Conservation (phyloP, 2,329 filamentous ascomycete genomes). For the Didymellaceae sp. region DNA sequence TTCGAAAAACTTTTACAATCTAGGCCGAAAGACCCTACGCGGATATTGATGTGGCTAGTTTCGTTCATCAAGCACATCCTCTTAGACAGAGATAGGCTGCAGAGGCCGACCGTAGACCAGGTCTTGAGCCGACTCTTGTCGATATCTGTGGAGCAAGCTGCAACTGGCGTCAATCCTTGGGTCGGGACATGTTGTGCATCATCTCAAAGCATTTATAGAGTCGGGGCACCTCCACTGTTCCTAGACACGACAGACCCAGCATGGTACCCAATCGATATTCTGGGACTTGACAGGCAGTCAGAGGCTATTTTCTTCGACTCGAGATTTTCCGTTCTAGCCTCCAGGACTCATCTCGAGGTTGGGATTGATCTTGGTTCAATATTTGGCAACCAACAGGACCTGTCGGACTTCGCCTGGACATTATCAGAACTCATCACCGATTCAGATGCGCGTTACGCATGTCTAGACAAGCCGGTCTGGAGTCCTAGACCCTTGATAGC, state of each 20-base stretch:
- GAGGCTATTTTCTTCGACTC: not conserved
- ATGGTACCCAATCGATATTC: too few species aligned
- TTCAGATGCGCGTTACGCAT: too few species aligned
- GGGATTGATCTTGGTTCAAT: not conserved
- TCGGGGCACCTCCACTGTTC: too few species aligned
- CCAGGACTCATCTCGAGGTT: not conserved
- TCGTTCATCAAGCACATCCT: not conserved
- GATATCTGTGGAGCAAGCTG: not conserved
- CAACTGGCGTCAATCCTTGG: not conserved
- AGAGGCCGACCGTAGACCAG: not conserved
- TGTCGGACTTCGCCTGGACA: too few species aligned
- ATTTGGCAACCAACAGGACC: not conserved
- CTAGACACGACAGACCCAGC: too few species aligned
- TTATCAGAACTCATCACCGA: too few species aligned
- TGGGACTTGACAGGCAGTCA: not conserved
- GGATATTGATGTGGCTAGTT: not conserved
- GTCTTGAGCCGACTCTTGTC: too few species aligned
- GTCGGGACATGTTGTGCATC: not conserved
- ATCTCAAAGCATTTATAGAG: not conserved
- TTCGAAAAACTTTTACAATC: not conserved
- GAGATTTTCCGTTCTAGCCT: not conserved
- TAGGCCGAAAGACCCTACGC: not conserved
- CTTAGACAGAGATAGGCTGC: not conserved
- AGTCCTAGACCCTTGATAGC: too few species aligned
- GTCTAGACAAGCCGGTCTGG: too few species aligned